Evolutionary conservation across 768 basidiomycete genomes (phyloP), one percentile per base, ranked within the genome.

Genomic region (Collybia sordida): DNA sequence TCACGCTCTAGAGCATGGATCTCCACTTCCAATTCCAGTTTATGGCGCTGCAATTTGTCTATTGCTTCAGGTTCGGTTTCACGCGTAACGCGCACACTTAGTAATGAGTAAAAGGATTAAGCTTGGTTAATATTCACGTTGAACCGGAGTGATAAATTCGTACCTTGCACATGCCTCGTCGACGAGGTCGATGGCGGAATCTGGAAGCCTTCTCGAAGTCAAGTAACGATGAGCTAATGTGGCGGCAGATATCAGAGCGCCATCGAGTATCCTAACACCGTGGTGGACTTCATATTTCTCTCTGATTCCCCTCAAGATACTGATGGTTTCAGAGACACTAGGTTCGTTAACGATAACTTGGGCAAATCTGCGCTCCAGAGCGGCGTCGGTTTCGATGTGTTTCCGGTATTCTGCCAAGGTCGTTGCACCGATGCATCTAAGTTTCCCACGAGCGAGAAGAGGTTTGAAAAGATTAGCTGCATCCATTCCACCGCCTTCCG

Each of bases 331-430:
- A 4, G 87, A 68, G 0, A 98, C 95, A 9, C 74, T 72, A 0
- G 96, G 96, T 63, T 98, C 96, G 57, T 93, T 93, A 51, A 98
- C 84, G 22, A 95, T 63, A 36, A 98, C 93, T 65, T 97, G 93
- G 2, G 94, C 92, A 66, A 96, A 95, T 56, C 94, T 80, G 54
- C 94, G 82, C 61, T 95, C 93, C 46, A 96, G 76, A 5, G 93
- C 93, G 25, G 90, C 85, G 59, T 96, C 94, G 41, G 87, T 90
- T 70, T 97, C 93, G 62, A 97, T 93, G 66, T 92, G 90, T 65
- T 95, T 90, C 50, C 90, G 75, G 66, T 97, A 98, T 65, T 98
- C 94, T 31, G 86, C 81, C 1, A 97, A 79, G 0, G 95, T 98
- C 0, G 95, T 98, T 2, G 95, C 94, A 48, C 94, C 93, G 49